Conservation (phyloP, 345 rosid genomes). For the Linum tenue region DNA sequence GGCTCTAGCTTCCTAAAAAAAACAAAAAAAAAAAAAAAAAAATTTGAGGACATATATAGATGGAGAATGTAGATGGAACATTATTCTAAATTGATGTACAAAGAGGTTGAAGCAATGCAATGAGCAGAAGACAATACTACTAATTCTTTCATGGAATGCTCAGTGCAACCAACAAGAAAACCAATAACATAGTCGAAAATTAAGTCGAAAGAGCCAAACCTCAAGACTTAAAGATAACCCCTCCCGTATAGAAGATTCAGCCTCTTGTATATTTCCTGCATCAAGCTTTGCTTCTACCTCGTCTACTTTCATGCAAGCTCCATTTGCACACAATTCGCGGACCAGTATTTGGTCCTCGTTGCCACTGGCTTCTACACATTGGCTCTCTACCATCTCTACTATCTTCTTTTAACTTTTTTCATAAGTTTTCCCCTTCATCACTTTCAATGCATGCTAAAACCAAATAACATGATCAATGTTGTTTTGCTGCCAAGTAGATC, state of each 20-base stretch:
- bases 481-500: neutral
- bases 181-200: neutral
- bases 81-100: no score
- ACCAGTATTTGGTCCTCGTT: conserved; percentile 20
- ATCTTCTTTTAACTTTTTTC: conserved; percentile 7
- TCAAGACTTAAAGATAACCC: conserved; percentile 79
- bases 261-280: conserved; percentile 82
- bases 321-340: conserved; percentile 62
- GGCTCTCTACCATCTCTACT: conserved; percentile 21
- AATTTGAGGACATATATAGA: no score
- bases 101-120: no score
- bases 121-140: no score
- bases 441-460: neutral
- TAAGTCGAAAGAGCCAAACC: conserved; percentile 24
- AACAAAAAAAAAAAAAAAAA: conserved; percentile 10
- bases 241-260: conserved; percentile 85
- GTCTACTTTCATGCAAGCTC: conserved; percentile 48
- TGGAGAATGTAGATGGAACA: no score
- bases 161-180: neutral
- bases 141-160: no score
- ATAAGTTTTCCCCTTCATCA: conserved; percentile 7
- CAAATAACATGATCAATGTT: neutral
- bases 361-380: conserved; percentile 31
- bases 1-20: conserved; percentile 83
- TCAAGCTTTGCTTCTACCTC: conserved; percentile 88